Conservation (phyloP, 345 rosid species). For the Gossypium anomalum region DNA sequence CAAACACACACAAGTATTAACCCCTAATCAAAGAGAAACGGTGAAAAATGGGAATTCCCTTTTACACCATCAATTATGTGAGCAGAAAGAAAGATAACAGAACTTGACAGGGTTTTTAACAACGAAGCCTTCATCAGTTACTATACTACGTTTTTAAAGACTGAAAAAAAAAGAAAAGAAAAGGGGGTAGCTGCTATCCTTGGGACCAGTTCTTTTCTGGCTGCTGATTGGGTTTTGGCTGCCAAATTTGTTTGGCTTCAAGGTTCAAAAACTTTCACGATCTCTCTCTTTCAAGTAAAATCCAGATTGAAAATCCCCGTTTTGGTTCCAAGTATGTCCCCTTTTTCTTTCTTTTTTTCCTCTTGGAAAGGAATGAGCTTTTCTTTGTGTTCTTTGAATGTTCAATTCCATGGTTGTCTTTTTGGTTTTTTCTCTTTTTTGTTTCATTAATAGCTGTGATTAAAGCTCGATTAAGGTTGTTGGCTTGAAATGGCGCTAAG, state of each 20-base stretch:
- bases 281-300: slow-evolving; percentile 2
- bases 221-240: background rate
- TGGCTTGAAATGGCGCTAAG: background rate
- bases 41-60: no score
- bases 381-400: background rate
- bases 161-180: background rate
- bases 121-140: slow-evolving; percentile 4
- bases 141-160: background rate
- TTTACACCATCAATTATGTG: no score
- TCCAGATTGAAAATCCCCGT: background rate
- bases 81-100: background rate
- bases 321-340: background rate
- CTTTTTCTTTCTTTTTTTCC: background rate
- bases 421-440: background rate
- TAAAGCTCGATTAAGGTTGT: background rate
- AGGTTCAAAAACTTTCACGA: background rate
- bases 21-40: no score
- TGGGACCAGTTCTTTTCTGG: background rate
- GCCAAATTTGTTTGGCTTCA: slow-evolving; percentile 1
- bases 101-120: background rate
- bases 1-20: background rate
- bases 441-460: background rate
- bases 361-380: background rate
- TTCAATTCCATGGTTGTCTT: background rate
- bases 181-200: background rate